phyloP scores from a whole-genome alignment of 2,329 filamentous ascomycete genomes.

The Penicillium sp. region DNA sequence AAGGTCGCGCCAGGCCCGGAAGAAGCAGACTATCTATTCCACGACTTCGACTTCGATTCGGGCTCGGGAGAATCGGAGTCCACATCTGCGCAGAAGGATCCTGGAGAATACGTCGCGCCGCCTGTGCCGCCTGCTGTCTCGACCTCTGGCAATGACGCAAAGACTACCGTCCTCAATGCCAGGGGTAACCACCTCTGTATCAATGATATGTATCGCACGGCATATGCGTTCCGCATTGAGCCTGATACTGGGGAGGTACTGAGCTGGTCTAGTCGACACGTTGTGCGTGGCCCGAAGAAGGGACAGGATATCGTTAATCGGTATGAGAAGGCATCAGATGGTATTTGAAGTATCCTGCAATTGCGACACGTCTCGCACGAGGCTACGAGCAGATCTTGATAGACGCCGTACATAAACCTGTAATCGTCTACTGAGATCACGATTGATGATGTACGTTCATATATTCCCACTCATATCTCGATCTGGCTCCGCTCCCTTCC shows the following conservation, averaged over 20 bases:
- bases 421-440: background rate
- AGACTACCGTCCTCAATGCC: slow-evolving; percentile 34
- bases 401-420: background rate
- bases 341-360: background rate
- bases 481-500: background rate
- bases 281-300: slow-evolving; percentile 46
- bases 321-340: slow-evolving; percentile 23
- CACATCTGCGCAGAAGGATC: background rate
- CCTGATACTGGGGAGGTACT: slow-evolving; percentile 31
- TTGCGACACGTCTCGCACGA: background rate
- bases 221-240: slow-evolving; percentile 41
- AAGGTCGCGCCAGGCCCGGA: slow-evolving; percentile 30
- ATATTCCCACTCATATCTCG: background rate
- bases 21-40: slow-evolving; percentile 45
- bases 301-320: slow-evolving; percentile 45
- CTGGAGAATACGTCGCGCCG: slow-evolving; percentile 20
- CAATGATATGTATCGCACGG: slow-evolving; percentile 46
- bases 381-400: background rate
- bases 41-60: slow-evolving; percentile 38
- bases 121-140: slow-evolving; percentile 21
- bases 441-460: background rate
- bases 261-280: slow-evolving; percentile 44
- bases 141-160: slow-evolving; percentile 13
- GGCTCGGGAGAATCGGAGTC: background rate
- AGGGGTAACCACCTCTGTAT: slow-evolving; percentile 45